A percentile compares a stretch with the other conserved stretches of the same genome.
Conservation (phyloP, 371 early-diverging fungal species). For the Syncephalis plumigaleata region DNA sequence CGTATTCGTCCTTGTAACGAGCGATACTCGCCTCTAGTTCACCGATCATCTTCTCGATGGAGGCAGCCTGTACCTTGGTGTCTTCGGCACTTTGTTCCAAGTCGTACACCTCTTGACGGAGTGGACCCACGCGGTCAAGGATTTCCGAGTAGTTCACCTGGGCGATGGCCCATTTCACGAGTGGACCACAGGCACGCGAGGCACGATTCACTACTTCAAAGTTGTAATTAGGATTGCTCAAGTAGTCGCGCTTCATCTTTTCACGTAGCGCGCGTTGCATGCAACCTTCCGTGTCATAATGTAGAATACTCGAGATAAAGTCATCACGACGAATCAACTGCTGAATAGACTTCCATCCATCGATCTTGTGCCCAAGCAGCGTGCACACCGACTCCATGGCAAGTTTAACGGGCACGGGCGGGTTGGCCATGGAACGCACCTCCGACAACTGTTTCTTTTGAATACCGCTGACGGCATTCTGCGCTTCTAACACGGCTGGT, state of each 20-base stretch:
- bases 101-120: constrained; percentile 78
- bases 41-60: constrained; percentile 62
- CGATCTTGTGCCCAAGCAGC: constrained; percentile 74
- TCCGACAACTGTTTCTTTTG: constrained; percentile 96
- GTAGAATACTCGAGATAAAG: constrained; percentile 93
- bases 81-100: constrained; percentile 67
- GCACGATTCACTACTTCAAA: constrained; percentile 93
- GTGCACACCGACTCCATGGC: constrained; percentile 97
- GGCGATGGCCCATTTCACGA: constrained; percentile 95
- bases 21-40: constrained; percentile 78
- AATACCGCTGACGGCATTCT: constrained; percentile 82
- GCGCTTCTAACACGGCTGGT: constrained; percentile 93
- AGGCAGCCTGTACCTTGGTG: constrained; percentile 48
- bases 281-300: constrained; percentile 71
- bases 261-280: constrained; percentile 59
- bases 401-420: constrained; percentile 90
- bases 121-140: constrained; percentile 84
- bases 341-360: constrained; percentile 80
- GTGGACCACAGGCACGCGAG: constrained; percentile 96
- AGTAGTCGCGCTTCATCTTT: constrained; percentile 55
- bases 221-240: constrained; percentile 72
- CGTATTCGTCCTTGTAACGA: constrained; percentile 91
- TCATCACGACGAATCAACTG: constrained; percentile 88
- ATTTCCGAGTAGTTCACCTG: constrained; percentile 88
- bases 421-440: constrained; percentile 95